phyloP scores from a whole-genome alignment of 805 yeast species.

The Metschnikowia koreensis region DNA sequence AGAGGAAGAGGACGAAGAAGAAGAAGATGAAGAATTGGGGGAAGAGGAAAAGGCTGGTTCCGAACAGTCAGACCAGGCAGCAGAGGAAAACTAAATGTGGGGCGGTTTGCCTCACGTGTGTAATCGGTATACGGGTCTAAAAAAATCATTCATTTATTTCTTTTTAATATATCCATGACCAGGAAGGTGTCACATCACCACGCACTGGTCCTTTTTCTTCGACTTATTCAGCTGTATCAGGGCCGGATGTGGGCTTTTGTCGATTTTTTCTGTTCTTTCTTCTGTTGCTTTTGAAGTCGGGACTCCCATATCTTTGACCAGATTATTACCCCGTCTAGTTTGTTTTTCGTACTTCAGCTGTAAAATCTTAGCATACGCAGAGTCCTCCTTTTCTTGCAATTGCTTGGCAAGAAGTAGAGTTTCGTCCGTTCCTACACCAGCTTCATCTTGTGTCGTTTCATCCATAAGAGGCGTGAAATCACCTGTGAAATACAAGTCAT shows the following conservation, averaged over 20 bases:
- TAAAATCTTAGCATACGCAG: slow-evolving; percentile 44
- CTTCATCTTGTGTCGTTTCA: slow-evolving; percentile 12
- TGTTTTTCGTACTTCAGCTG: slow-evolving; percentile 31
- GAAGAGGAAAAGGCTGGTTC: neutral
- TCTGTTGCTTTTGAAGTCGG: neutral
- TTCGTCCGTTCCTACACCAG: slow-evolving; percentile 1
- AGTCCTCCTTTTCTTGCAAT: slow-evolving; percentile 60
- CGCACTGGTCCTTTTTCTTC: slow-evolving; percentile 2
- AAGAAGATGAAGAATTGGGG: slow-evolving; percentile 13
- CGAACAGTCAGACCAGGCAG: slow-evolving; percentile 4
- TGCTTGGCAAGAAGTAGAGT: slow-evolving; percentile 38
- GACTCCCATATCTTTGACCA: neutral
- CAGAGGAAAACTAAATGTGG: slow-evolving; percentile 22
- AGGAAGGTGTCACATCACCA: neutral
- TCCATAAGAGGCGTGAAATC: slow-evolving; percentile 51
- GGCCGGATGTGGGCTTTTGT: too few species aligned
- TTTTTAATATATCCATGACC: too few species aligned
- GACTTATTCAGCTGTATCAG: neutral
- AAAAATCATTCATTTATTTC: too few species aligned
- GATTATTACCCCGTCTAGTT: neutral
- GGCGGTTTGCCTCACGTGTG: neutral
- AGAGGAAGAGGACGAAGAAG: slow-evolving; percentile 45
- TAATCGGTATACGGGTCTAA: neutral
- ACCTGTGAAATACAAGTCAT: slow-evolving; percentile 71
- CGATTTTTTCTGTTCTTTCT: neutral